Conservation (phyloP, 495 filamentous ascomycete species). For the Xylaria sp. region DNA sequence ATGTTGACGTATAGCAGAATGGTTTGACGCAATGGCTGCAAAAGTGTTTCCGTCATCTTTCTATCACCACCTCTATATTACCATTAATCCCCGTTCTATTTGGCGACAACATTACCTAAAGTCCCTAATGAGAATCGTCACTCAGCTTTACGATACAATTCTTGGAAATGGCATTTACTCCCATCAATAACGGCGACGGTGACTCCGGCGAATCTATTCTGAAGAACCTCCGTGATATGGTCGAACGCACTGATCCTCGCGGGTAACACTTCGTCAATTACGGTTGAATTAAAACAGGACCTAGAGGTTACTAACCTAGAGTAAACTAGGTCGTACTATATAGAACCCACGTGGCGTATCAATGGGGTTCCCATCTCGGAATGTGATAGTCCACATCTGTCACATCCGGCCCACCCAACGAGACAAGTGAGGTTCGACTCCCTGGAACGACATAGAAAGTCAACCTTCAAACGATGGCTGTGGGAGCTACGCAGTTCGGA, state of each 20-base stretch:
- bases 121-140: not conserved
- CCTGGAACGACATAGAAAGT: not conserved
- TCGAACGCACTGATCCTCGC: constrained; percentile 19
- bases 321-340: constrained; percentile 9
- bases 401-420: not conserved
- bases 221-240: constrained; percentile 14
- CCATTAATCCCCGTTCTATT: not conserved
- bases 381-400: not conserved
- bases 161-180: constrained; percentile 2
- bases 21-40: not conserved
- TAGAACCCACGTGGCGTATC: constrained; percentile 27
- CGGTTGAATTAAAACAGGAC: not conserved
- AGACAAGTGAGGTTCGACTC: not conserved
- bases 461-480: not conserved
- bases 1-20: not conserved
- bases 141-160: not conserved
- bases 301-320: not conserved
- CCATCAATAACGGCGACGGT: not conserved
- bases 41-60: too few relatives aligned
- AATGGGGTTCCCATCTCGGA: constrained; percentile 19
- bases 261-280: constrained; percentile 5
- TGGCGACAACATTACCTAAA: constrained; percentile 8
- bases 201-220: constrained; percentile 5
- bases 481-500: constrained; percentile 22
- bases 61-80: not conserved